These are phyloP conservation scores for Sarocladium brachiariae DNA, from an alignment of 2,329 filamentous ascomycete species.

Conservation along the genomic window DNA sequence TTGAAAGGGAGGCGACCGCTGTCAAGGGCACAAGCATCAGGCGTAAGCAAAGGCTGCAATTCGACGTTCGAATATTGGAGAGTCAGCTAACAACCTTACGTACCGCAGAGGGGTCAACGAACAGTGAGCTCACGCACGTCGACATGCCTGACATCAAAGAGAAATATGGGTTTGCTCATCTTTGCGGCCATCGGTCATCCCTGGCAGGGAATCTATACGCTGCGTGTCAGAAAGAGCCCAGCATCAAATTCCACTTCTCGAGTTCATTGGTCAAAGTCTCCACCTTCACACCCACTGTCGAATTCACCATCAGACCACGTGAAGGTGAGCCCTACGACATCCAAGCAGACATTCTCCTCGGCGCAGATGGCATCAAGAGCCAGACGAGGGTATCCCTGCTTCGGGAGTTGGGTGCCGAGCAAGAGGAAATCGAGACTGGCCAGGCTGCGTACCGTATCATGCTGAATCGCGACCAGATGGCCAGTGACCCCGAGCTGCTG, in stretches of 20 bases:
- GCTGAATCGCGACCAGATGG: conserved; percentile 61
- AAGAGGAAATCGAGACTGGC: conserved; percentile 59
- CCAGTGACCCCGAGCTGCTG: conserved; percentile 59
- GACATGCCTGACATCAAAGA: conserved; percentile 59
- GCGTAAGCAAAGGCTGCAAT: conserved; percentile 32
- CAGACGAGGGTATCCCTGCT: conserved; percentile 46
- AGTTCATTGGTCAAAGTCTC: conserved; percentile 48
- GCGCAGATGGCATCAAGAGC: conserved; percentile 51
- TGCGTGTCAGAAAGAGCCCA: conserved; percentile 56
- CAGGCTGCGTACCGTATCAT: conserved; percentile 78
- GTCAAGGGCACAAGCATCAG: conserved; percentile 67
- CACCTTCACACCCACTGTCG: conserved; percentile 52
- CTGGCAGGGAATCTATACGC: conserved; percentile 64
- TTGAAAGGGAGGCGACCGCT: conserved; percentile 64
- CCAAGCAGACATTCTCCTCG: conserved; percentile 46
- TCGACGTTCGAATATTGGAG: neutral
- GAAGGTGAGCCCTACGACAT: conserved; percentile 47
- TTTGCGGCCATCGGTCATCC: conserved; percentile 70
- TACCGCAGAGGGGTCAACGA: conserved; percentile 53
- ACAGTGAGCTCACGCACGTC: conserved; percentile 65
- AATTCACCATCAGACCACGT: conserved; percentile 52
- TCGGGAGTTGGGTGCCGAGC: conserved; percentile 38
- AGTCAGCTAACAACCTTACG: too few relatives aligned
- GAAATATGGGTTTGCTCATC: conserved; percentile 69
- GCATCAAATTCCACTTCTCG: conserved; percentile 64